Evolutionary conservation across 1,284 basidiomycete species (phyloP).

Genomic region (Boletus holoroseus): DNA sequence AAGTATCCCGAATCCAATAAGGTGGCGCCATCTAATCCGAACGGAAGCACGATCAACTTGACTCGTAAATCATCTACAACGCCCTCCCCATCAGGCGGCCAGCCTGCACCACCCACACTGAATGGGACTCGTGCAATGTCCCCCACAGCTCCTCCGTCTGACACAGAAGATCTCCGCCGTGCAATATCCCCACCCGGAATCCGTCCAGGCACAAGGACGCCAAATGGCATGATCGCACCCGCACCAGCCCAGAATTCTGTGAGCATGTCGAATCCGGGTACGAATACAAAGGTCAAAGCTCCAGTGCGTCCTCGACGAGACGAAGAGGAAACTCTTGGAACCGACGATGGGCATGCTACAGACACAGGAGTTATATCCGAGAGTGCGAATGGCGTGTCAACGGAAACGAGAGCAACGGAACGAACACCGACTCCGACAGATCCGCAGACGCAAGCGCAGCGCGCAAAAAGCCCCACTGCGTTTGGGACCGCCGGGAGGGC

Average conservation of each 20-base stretch:
- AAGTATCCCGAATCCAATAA: slow-evolving; percentile 81
- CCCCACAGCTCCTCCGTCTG: slow-evolving; percentile 43
- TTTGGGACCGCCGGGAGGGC: slow-evolving; percentile 43
- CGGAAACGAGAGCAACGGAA: slow-evolving; percentile 40
- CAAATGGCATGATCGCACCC: slow-evolving; percentile 40
- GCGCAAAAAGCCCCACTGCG: slow-evolving; percentile 58
- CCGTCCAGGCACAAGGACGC: slow-evolving; percentile 34
- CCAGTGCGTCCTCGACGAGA: slow-evolving; percentile 61
- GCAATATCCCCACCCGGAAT: slow-evolving; percentile 56
- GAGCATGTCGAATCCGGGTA: slow-evolving; percentile 6
- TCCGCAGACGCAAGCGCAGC: slow-evolving; percentile 36
- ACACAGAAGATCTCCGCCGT: slow-evolving; percentile 54
- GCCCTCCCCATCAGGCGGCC: slow-evolving; percentile 28
- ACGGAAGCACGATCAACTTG: slow-evolving; percentile 28
- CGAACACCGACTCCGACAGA: slow-evolving; percentile 48
- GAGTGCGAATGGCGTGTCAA: slow-evolving; percentile 13
- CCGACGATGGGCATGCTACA: slow-evolving; percentile 48
- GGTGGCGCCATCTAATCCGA: slow-evolving; percentile 37
- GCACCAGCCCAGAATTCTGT: slow-evolving; percentile 29
- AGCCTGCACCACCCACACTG: slow-evolving; percentile 21
- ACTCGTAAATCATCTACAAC: slow-evolving; percentile 41
- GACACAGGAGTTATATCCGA: slow-evolving; percentile 39
- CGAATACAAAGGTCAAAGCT: slow-evolving; percentile 43
- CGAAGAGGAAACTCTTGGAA: slow-evolving; percentile 54
- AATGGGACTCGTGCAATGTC: slow-evolving; percentile 53